These are phyloP conservation scores for Maudiozyma humilis DNA, from an alignment of 1,139 yeast genomes.

Conservation along the genomic window DNA sequence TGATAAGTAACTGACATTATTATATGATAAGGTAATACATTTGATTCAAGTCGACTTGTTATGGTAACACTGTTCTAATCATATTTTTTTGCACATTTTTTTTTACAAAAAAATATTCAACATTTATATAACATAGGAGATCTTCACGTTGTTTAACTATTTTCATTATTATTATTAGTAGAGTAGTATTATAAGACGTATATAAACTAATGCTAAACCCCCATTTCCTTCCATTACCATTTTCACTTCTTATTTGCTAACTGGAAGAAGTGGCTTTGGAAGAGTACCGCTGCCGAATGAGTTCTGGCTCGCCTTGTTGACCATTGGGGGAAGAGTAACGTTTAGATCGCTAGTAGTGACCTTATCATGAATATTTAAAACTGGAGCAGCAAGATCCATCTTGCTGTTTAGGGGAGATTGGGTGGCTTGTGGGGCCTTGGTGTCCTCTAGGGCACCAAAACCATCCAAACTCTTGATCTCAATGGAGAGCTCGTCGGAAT, in stretches of 20 bases:
- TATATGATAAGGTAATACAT: too few species aligned
- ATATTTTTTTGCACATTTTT: too few species aligned
- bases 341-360: background rate
- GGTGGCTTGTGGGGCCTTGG: background rate
- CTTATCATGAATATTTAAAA: constrained; percentile 5
- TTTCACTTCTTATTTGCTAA: constrained; percentile 3
- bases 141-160: too few species aligned
- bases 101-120: too few species aligned
- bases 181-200: too few species aligned
- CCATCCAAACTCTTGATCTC: constrained; percentile 3
- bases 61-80: too few species aligned
- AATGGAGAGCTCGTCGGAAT: constrained; percentile 13
- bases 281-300: constrained; percentile 5
- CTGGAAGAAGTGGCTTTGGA: constrained; percentile 5
- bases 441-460: background rate
- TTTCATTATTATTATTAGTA: too few species aligned
- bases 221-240: too few species aligned
- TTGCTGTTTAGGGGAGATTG: constrained; percentile 2
- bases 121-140: too few species aligned
- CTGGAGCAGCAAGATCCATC: background rate
- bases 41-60: too few species aligned
- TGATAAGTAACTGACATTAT: too few species aligned
- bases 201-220: too few species aligned
- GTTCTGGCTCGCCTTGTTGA: constrained; percentile 3
- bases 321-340: constrained; percentile 6